Conservation (phyloP, 176 grass and related monocot genomes). For the Thalia dealbata region DNA sequence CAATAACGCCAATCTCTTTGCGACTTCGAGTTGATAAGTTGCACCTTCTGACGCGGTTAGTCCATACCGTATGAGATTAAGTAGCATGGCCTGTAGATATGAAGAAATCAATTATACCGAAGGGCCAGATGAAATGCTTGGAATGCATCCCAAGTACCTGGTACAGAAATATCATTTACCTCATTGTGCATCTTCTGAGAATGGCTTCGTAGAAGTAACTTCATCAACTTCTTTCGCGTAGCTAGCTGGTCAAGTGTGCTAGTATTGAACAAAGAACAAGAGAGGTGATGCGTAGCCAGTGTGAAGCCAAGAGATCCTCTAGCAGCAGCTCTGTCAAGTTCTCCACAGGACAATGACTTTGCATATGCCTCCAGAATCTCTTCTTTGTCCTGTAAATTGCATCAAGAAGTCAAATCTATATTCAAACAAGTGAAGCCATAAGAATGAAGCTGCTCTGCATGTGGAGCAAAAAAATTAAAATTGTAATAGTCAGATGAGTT, state of each 20-base stretch:
- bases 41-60: constrained; percentile 30
- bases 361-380: constrained; percentile 67
- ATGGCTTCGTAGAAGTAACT: constrained; percentile 53
- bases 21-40: constrained; percentile 27
- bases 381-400: constrained; percentile 47
- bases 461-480: no score
- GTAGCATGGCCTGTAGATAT: constrained; percentile 47
- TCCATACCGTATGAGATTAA: constrained; percentile 43
- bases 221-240: constrained; percentile 49
- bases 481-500: no score
- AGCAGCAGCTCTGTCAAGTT: constrained; percentile 49
- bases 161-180: constrained; percentile 23
- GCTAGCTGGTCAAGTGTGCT: constrained; percentile 24
- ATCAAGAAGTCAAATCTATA: background rate
- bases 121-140: background rate
- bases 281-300: constrained; percentile 61
- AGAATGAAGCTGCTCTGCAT: background rate
- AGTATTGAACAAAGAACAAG: constrained; percentile 40
- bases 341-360: constrained; percentile 72
- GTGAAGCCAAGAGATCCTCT: constrained; percentile 50
- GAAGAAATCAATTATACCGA: constrained; percentile 5
- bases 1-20: constrained; percentile 36
- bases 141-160: background rate
- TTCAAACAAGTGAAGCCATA: background rate
- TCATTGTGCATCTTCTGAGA: constrained; percentile 46